Evolutionary conservation across 108 stramenopile species (phyloP).

Genomic region (Thalassiosira profunda): DNA sequence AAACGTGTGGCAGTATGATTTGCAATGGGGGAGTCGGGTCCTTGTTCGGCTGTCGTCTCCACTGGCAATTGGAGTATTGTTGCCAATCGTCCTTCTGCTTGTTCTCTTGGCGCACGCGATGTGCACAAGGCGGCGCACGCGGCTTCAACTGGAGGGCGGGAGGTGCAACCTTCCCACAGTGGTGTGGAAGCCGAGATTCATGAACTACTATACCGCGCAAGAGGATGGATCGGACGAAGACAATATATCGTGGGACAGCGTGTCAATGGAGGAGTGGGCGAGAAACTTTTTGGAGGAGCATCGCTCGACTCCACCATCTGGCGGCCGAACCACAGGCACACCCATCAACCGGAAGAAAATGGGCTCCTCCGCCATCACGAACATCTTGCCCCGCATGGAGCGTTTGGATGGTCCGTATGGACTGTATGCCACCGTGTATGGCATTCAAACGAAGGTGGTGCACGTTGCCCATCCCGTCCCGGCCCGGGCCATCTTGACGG

Average conservation of each 20-base stretch:
- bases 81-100: not conserved
- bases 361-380: conserved; percentile 74
- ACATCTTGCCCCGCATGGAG: conserved; percentile 89
- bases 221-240: conserved; percentile 27
- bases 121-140: conserved; percentile 22
- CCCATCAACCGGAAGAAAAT: conserved; percentile 65
- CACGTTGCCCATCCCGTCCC: conserved; percentile 93
- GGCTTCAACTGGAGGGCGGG: conserved; percentile 32
- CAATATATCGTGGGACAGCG: conserved; percentile 19
- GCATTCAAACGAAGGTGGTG: conserved; percentile 78
- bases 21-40: not conserved
- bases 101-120: not conserved
- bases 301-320: not conserved
- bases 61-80: not conserved
- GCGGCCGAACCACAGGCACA: conserved; percentile 22
- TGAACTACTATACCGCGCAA: conserved; percentile 52
- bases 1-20: not conserved
- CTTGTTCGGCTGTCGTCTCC: not conserved
- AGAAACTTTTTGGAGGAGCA: conserved; percentile 10
- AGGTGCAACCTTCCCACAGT: conserved; percentile 73
- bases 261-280: conserved; percentile 28
- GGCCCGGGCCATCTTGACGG: conserved; percentile 65
- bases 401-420: conserved; percentile 87
- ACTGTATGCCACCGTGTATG: conserved; percentile 96
- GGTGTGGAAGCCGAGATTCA: conserved; percentile 74